Evolutionary conservation across 139 green algal species (phyloP).

Genomic region (Chlamydomonas schloesseri): DNA sequence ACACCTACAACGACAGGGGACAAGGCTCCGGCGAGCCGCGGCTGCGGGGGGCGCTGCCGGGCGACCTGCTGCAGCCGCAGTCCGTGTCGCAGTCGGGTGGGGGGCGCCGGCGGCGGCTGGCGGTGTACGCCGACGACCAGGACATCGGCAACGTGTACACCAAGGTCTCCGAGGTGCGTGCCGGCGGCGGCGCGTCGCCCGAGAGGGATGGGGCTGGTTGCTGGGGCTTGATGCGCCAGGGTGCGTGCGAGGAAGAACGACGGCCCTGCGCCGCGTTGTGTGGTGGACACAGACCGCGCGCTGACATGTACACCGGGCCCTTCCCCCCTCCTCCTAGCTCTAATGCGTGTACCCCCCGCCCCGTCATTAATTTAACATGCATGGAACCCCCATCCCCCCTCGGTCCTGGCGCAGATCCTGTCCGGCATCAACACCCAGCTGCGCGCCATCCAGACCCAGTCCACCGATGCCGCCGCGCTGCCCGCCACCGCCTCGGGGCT

Average conservation of each 20-base stretch:
- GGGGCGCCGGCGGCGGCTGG: conserved; percentile 3
- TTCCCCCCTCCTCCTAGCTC: no score
- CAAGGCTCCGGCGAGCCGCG: not conserved
- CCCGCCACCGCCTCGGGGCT: not conserved
- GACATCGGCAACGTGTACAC: not conserved
- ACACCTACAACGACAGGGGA: not conserved
- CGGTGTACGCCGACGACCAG: conserved; percentile 13
- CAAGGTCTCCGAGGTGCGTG: conserved; percentile 18
- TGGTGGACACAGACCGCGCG: no score
- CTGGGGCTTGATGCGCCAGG: no score
- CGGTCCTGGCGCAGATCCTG: not conserved
- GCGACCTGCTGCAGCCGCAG: not conserved
- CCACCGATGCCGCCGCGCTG: not conserved
- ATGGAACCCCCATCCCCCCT: no score
- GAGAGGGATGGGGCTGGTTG: not conserved
- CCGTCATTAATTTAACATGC: no score
- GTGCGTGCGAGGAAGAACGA: no score
- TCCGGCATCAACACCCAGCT: conserved; percentile 25
- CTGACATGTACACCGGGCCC: no score
- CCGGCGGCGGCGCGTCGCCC: no score
- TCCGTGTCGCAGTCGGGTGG: no score
- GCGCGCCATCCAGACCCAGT: not conserved
- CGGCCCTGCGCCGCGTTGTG: no score
- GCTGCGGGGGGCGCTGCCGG: not conserved
- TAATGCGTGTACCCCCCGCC: no score